phyloP scores from a whole-genome alignment of 768 basidiomycete species.

The Leccinum disarticulatum region DNA sequence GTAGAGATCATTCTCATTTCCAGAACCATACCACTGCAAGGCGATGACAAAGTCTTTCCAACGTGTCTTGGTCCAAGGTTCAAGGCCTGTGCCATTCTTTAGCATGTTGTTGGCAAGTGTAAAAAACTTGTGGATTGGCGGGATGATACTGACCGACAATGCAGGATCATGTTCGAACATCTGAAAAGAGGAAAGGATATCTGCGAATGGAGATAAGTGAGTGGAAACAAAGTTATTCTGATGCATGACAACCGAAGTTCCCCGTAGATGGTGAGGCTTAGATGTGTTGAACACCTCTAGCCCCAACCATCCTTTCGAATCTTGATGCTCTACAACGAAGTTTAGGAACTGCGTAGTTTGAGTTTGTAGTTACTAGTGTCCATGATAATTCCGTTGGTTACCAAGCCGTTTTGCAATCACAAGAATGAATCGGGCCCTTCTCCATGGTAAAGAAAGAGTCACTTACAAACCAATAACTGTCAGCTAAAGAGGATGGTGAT shows the following conservation, averaged over 20 bases:
- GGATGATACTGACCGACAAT: slow-evolving; percentile 2
- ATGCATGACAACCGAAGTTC: neutral
- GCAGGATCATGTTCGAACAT: slow-evolving; percentile 5
- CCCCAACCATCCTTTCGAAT: slow-evolving; percentile 2
- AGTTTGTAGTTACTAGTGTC: neutral
- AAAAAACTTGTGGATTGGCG: slow-evolving; percentile 46
- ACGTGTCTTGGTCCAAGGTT: slow-evolving; percentile 51
- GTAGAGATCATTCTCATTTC: neutral
- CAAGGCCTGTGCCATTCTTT: slow-evolving; percentile 49
- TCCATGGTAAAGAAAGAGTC: neutral
- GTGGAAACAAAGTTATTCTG: neutral
- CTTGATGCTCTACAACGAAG: slow-evolving; percentile 2
- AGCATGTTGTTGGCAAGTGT: slow-evolving; percentile 54
- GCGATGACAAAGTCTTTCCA: slow-evolving; percentile 60
- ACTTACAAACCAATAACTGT: slow-evolving; percentile 6
- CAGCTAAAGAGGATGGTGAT: neutral
- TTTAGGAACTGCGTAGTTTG: slow-evolving; percentile 1
- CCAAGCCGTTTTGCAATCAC: neutral
- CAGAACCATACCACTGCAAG: slow-evolving; percentile 47
- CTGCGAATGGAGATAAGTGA: neutral
- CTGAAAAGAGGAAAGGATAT: slow-evolving; percentile 8
- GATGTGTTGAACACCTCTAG: slow-evolving; percentile 3
- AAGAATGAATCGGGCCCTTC: neutral
- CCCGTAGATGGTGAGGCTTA: neutral
- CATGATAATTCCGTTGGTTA: neutral